phyloP scores from a whole-genome alignment of 805 yeast genomes.

The Myxozyma nipponensis region DNA sequence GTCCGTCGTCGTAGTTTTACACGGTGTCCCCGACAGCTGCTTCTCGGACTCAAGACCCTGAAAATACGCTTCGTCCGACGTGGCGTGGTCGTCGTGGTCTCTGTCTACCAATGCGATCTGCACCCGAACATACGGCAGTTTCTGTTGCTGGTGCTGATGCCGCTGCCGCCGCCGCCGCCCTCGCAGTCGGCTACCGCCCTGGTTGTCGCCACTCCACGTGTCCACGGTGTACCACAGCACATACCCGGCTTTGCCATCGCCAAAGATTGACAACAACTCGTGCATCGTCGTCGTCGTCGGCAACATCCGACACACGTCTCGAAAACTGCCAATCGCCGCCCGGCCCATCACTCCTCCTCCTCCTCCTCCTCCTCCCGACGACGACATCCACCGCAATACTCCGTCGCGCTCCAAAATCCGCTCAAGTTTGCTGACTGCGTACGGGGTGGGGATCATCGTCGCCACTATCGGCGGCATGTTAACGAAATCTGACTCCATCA shows the following conservation, averaged over 20 bases:
- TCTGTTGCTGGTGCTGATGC: conserved; percentile 1
- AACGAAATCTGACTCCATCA: conserved; percentile 15
- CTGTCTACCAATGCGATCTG: conserved; percentile 28
- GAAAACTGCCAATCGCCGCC: conserved; percentile 31
- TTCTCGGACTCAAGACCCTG: background rate
- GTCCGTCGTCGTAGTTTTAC: no score
- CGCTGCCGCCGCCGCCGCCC: conserved; percentile 11
- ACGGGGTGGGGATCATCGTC: conserved; percentile 31
- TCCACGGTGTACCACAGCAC: conserved; percentile 24
- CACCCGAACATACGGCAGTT: conserved; percentile 19
- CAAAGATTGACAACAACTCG: conserved; percentile 16
- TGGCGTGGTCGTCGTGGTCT: background rate
- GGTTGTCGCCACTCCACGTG: no score
- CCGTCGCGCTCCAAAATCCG: conserved; percentile 36
- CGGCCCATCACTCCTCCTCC: conserved; percentile 31
- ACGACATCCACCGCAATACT: conserved; percentile 33
- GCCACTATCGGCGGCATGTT: conserved; percentile 17
- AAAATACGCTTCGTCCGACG: background rate
- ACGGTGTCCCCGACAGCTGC: background rate
- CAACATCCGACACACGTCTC: conserved; percentile 22
- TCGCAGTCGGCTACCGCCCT: no score
- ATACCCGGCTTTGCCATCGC: conserved; percentile 26
- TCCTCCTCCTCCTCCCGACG: no score
- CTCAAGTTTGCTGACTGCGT: conserved; percentile 29
- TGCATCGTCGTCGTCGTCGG: conserved; percentile 15